Percentiles rank a stretch among this genome's conserved stretches.
Conservation (phyloP, 2,329 filamentous ascomycete species). For the Lanzia echinophila region DNA sequence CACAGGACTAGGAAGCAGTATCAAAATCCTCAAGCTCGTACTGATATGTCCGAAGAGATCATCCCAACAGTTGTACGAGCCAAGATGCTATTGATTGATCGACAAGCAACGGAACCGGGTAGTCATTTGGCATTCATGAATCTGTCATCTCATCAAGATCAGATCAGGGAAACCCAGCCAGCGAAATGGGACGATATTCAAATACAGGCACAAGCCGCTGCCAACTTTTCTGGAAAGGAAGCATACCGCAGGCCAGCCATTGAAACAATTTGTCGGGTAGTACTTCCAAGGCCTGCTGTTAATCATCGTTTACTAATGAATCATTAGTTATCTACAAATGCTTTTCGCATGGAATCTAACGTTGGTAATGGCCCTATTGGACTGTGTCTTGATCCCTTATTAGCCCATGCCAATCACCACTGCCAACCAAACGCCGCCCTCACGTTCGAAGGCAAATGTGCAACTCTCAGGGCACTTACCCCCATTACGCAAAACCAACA, state of each 20-base stretch:
- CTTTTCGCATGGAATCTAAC: slow-evolving; percentile 50
- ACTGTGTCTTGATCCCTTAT: slow-evolving; percentile 47
- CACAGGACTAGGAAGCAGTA: slow-evolving; percentile 24
- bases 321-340: slow-evolving; percentile 52
- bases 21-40: background rate
- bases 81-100: slow-evolving; percentile 44
- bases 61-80: slow-evolving; percentile 49
- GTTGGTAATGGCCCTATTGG: slow-evolving; percentile 46
- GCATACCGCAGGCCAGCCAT: slow-evolving; percentile 30
- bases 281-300: slow-evolving; percentile 7
- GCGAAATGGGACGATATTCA: slow-evolving; percentile 37
- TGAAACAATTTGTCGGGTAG: slow-evolving; percentile 48
- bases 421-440: slow-evolving; percentile 55
- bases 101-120: slow-evolving; percentile 18
- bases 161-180: slow-evolving; percentile 31
- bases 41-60: background rate
- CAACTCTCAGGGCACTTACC: slow-evolving; percentile 44
- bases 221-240: slow-evolving; percentile 32
- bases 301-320: background rate
- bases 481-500: slow-evolving; percentile 47
- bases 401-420: slow-evolving; percentile 53
- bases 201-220: slow-evolving; percentile 44
- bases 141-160: slow-evolving; percentile 42
- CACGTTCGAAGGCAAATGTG: slow-evolving; percentile 45
- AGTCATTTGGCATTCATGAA: slow-evolving; percentile 29